These are phyloP conservation scores for Cymbopogon flexuosus DNA, from an alignment of 202 grass and related monocot species.

Conservation along the genomic window DNA sequence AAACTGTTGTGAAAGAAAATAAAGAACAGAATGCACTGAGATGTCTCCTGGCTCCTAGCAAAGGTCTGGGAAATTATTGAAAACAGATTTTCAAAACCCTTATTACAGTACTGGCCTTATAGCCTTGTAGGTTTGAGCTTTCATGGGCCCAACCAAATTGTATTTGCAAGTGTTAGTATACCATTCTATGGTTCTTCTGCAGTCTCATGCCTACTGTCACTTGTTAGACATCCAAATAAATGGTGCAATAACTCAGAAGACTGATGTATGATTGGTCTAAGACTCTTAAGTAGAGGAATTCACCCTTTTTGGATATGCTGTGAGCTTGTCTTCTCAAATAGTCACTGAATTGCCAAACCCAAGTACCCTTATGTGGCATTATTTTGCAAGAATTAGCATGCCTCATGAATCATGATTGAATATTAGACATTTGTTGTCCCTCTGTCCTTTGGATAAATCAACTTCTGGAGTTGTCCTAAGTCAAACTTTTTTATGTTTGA, in stretches of 20 bases:
- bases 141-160: neutral
- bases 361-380: neutral
- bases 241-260: neutral
- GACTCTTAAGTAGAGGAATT: neutral
- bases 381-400: slow-evolving; percentile 18
- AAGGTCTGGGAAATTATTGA: neutral
- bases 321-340: slow-evolving; percentile 4
- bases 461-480: neutral
- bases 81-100: neutral
- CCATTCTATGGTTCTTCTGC: slow-evolving; percentile 3
- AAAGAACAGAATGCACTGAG: neutral
- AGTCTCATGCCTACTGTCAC: neutral
- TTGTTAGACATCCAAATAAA: slow-evolving; percentile 4
- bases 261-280: slow-evolving; percentile 16
- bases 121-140: neutral
- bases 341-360: slow-evolving; percentile 20
- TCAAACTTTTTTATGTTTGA: neutral
- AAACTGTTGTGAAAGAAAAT: neutral
- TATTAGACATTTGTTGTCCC: neutral
- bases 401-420: neutral
- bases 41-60: neutral
- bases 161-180: neutral
- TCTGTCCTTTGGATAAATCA: neutral
- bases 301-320: neutral
- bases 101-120: neutral